Evolutionary conservation across 2,329 filamentous ascomycete species (phyloP), one percentile per base, ranked within the genome.

Genomic region (Fusarium sp.): DNA sequence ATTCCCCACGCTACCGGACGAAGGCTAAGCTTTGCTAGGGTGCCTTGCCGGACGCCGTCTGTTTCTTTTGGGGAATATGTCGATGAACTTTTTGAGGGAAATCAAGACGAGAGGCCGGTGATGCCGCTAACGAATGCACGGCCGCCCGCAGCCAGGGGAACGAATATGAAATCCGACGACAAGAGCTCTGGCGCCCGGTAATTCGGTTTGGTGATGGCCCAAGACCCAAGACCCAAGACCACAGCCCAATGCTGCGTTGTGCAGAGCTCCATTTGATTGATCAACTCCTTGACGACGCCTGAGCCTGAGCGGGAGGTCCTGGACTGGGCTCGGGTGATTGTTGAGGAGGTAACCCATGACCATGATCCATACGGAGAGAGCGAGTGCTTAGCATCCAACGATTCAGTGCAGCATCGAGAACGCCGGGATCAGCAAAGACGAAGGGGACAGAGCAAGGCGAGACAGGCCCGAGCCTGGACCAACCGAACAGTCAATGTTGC

Each of bases 1-100:
- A 64, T 71, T 73, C 61, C 62, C 68, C 68, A 65, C 63, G 58
- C 61, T 71, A 50, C 62, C 68, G 64, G 34, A 14, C 34, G 23
- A 62, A 59, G 61, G 68, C 71, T 74, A 73, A 71, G 66, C 72
- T 74, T 71, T 63, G 60, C 63, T 72, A 50, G 70, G 64, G 60
- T 31, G 58, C 42, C 29, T 61, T 73, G 61, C 59, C 63, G 61
- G 60, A 58, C 62, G 64, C 68, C 57, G 62, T 62, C 61, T 34
- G 18, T 66, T 69, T 53, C 55, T 67, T 71, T 73, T 64, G 61
- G 53, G 69, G 61, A 65, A 54, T 61, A 51, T 16, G 44, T 49
- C 9, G 40, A 54, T 58, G 58, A 23, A 42, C 16, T 58, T 58
- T 67, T 57, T 67, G 65, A 67, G 58, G 61, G 69, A 72, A 65